Conservation (phyloP, 2,329 filamentous ascomycete species). For the Xylariales sp. region DNA sequence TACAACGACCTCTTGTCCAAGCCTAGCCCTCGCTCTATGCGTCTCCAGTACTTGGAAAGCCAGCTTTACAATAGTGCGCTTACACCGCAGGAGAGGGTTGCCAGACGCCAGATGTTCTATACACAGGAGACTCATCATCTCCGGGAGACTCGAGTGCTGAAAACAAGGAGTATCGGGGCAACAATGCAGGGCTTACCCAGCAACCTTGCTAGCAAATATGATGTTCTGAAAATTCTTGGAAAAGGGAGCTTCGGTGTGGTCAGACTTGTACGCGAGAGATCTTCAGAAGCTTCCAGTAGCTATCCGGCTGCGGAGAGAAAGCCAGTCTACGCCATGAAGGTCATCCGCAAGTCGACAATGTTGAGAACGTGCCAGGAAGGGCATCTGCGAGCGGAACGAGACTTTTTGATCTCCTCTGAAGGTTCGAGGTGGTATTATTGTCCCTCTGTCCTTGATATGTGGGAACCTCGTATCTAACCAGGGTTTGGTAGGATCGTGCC, state of each 20-base stretch:
- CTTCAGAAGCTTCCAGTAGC: neutral
- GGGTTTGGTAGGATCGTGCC: constrained; percentile 72
- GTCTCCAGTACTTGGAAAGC: constrained; percentile 58
- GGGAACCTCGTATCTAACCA: no score
- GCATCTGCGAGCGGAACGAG: constrained; percentile 83
- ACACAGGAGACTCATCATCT: constrained; percentile 69
- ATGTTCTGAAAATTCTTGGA: constrained; percentile 75
- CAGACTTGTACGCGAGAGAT: constrained; percentile 69
- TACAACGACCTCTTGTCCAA: constrained; percentile 66
- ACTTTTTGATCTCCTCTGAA: constrained; percentile 85
- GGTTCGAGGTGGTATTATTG: constrained; percentile 73
- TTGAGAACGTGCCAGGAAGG: constrained; percentile 86
- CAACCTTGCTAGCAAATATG: constrained; percentile 61
- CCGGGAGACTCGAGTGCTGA: constrained; percentile 67
- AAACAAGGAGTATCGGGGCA: constrained; percentile 48
- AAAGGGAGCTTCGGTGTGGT: constrained; percentile 96
- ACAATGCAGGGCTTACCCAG: constrained; percentile 36
- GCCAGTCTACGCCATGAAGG: constrained; percentile 91
- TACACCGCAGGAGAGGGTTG: constrained; percentile 49
- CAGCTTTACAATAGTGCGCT: constrained; percentile 54
- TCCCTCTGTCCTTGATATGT: no score
- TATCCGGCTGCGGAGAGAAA: constrained; percentile 24
- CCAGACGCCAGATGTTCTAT: constrained; percentile 55
- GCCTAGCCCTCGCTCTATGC: constrained; percentile 54
- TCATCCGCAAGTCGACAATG: constrained; percentile 93